Evolutionary conservation across 1,284 basidiomycete species (phyloP).

Genomic region (Flammula alnicola): DNA sequence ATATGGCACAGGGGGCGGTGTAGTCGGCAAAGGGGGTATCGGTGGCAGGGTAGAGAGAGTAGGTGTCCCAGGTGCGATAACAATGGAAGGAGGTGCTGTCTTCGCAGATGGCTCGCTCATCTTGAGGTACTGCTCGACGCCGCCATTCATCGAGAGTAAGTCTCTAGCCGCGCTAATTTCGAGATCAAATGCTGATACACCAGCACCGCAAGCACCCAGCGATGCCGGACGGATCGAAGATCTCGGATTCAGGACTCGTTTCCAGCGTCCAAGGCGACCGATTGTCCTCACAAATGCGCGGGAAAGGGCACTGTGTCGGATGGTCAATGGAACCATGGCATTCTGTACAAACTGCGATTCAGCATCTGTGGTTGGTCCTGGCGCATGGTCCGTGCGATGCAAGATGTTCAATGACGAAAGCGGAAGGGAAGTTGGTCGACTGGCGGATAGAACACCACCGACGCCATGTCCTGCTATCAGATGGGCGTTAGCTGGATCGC

Average conservation of each 20-base stretch:
- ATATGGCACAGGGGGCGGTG: conserved; percentile 19
- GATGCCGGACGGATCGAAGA: conserved; percentile 31
- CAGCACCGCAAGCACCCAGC: conserved; percentile 51
- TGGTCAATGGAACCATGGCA: conserved; percentile 44
- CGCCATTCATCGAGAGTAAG: conserved; percentile 61
- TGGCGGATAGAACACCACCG: conserved; percentile 38
- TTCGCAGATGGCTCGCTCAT: conserved; percentile 46
- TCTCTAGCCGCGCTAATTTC: conserved; percentile 63
- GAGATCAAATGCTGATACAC: conserved; percentile 70
- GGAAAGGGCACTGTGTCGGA: conserved; percentile 69
- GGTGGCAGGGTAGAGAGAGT: conserved; percentile 12
- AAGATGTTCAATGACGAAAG: conserved; percentile 49
- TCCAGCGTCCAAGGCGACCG: conserved; percentile 82
- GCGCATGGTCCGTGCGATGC: conserved; percentile 46
- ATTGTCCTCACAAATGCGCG: conserved; percentile 82
- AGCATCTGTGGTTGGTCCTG: conserved; percentile 33
- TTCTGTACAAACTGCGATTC: conserved; percentile 42
- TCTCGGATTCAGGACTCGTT: conserved; percentile 70
- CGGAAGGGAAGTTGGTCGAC: conserved; percentile 51
- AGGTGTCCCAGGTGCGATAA: conserved; percentile 18
- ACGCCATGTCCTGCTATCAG: conserved; percentile 41
- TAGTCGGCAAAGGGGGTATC: conserved; percentile 19
- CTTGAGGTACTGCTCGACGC: conserved; percentile 69
- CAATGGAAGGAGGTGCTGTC: conserved; percentile 17
- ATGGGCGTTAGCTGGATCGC: conserved; percentile 46